phyloP scores from a whole-genome alignment of 129 eudicot genomes.

The Solidago caesia region DNA sequence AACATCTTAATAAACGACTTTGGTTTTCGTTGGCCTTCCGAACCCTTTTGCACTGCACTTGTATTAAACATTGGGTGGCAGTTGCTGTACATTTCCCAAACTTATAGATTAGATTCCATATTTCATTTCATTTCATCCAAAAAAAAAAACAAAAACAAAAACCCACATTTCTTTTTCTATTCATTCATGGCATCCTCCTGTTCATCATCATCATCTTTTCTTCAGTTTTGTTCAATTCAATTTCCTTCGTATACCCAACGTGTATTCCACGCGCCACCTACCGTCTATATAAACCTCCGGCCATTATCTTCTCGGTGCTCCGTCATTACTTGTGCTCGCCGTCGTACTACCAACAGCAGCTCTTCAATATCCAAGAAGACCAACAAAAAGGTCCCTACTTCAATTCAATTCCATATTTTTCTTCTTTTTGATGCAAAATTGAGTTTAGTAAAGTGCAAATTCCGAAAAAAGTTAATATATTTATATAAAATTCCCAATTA shows the following conservation, averaged over 20 bases:
- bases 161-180: too few relatives aligned
- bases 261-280: conserved; percentile 23
- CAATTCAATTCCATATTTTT: neutral
- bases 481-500: too few relatives aligned
- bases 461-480: too few relatives aligned
- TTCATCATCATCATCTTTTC: conserved; percentile 21
- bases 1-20: too few relatives aligned
- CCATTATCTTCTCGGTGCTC: conserved; percentile 33
- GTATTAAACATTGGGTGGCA: too few relatives aligned
- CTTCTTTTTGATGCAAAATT: neutral
- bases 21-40: too few relatives aligned
- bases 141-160: too few relatives aligned
- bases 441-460: neutral
- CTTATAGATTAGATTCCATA: too few relatives aligned
- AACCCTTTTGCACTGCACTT: too few relatives aligned
- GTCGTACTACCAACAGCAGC: conserved; percentile 34
- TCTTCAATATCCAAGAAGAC: conserved; percentile 40
- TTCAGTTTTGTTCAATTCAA: conserved; percentile 35
- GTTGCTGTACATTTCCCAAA: too few relatives aligned
- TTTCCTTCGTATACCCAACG: conserved; percentile 30
- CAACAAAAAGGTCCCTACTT: conserved; percentile 35
- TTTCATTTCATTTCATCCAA: too few relatives aligned
- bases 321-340: conserved; percentile 53
- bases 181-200: conserved; percentile 38
- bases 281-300: conserved; percentile 21